Conservation (phyloP, 495 filamentous ascomycete genomes). For the Tuber borchii region DNA sequence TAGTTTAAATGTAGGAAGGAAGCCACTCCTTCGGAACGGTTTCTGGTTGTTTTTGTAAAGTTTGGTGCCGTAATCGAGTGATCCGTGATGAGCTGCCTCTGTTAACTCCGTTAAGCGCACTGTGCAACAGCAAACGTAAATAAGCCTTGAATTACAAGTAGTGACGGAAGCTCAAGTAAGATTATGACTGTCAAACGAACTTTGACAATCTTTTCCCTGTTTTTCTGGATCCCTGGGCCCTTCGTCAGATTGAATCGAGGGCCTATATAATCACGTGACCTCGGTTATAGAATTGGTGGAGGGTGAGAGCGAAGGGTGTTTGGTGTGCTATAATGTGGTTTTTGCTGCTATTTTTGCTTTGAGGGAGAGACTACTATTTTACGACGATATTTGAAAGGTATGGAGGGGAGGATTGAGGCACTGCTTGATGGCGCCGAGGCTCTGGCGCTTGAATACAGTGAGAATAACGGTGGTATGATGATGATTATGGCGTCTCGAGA, state of each 20-base stretch:
- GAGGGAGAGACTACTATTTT: not conserved
- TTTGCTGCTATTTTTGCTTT: not conserved
- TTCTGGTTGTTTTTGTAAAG: not conserved
- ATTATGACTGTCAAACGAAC: not conserved
- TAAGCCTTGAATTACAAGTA: not conserved
- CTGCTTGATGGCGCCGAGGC: not conserved
- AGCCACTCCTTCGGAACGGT: not conserved
- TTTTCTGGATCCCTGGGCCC: not conserved
- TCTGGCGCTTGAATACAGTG: not conserved
- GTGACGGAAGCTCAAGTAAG: not conserved
- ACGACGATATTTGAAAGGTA: not conserved
- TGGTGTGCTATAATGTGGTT: not conserved
- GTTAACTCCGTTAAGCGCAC: not conserved
- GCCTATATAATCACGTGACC: not conserved
- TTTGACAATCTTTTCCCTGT: not conserved
- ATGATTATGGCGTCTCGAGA: not conserved
- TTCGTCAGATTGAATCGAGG: not conserved
- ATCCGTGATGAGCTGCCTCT: not conserved
- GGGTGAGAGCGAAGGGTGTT: not conserved
- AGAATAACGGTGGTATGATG: no score
- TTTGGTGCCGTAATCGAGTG: not conserved
- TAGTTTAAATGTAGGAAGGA: not conserved
- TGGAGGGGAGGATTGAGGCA: not conserved
- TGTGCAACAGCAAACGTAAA: not conserved
- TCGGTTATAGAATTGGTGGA: not conserved